These are phyloP conservation scores for Bruguiera hainesii DNA, from an alignment of 441 rosid genomes.

Conservation along the genomic window DNA sequence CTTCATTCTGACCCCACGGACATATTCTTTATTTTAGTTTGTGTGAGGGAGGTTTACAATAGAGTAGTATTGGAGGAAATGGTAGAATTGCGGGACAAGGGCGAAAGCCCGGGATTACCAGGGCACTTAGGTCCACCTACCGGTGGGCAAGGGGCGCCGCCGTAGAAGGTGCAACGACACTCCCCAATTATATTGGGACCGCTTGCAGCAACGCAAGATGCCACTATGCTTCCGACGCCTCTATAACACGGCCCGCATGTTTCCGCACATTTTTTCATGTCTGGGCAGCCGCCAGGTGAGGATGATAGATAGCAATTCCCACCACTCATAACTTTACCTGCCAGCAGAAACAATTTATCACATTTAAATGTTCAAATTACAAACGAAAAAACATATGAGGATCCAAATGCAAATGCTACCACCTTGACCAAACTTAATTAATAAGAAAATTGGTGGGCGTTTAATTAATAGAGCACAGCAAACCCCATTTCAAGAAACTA, in stretches of 20 bases:
- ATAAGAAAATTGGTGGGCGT: too few species aligned
- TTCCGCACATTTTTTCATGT: slow-evolving; percentile 15
- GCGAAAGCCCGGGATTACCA: not conserved
- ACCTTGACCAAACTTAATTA: too few species aligned
- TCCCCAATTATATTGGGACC: slow-evolving; percentile 20
- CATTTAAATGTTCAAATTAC: too few species aligned
- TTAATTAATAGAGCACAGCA: too few species aligned
- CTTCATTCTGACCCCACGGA: too few species aligned
- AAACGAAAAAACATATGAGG: not conserved
- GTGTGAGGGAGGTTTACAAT: not conserved
- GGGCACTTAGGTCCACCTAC: slow-evolving; percentile 32
- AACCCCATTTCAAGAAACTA: too few species aligned
- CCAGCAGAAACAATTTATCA: not conserved
- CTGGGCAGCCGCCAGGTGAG: slow-evolving; percentile 32
- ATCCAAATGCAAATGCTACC: too few species aligned
- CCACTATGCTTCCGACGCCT: slow-evolving; percentile 18
- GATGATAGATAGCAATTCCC: slow-evolving; percentile 14
- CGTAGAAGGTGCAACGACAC: slow-evolving; percentile 24
- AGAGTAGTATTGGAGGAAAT: not conserved
- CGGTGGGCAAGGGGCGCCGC: slow-evolving; percentile 33
- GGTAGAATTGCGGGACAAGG: not conserved
- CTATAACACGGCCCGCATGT: slow-evolving; percentile 34
- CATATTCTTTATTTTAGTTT: too few species aligned
- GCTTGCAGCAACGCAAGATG: slow-evolving; percentile 14
- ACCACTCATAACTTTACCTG: slow-evolving; percentile 15